These are phyloP conservation scores for Leccinum subspadiceum DNA, from an alignment of 1,284 basidiomycete species.

Conservation along the genomic window DNA sequence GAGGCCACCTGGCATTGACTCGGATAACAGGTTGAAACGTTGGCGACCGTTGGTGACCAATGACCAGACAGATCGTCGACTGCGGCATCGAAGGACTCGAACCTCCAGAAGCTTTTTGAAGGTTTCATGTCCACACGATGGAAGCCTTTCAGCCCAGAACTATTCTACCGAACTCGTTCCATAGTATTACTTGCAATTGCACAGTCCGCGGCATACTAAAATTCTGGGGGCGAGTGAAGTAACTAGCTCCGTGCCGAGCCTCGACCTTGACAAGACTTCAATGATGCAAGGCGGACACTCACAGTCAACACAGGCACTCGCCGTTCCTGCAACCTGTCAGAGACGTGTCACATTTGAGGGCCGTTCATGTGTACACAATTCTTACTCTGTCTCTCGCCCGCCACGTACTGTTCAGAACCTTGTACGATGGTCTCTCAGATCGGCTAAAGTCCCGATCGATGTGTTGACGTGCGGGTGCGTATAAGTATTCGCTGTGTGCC, in stretches of 20 bases:
- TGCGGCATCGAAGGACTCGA: background rate
- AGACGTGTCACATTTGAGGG: background rate
- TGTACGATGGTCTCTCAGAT: background rate
- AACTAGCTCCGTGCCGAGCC: no score
- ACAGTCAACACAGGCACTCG: background rate
- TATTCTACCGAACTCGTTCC: background rate
- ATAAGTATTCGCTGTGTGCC: constrained; percentile 1
- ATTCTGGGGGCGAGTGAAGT: background rate
- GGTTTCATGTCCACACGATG: background rate
- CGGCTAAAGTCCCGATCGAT: background rate
- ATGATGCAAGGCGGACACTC: no score
- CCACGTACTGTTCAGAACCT: background rate
- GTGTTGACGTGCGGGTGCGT: background rate
- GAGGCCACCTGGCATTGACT: background rate
- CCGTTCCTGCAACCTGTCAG: background rate
- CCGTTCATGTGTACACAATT: background rate
- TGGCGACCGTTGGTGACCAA: background rate
- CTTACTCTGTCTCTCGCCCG: background rate
- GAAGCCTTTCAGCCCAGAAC: background rate
- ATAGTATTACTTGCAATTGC: background rate
- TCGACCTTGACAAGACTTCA: no score
- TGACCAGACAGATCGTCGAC: background rate
- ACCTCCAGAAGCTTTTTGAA: background rate
- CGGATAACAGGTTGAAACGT: background rate
- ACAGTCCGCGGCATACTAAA: background rate